phyloP scores from a whole-genome alignment of 148 eudicot genomes.

The Beta vulgaris region DNA sequence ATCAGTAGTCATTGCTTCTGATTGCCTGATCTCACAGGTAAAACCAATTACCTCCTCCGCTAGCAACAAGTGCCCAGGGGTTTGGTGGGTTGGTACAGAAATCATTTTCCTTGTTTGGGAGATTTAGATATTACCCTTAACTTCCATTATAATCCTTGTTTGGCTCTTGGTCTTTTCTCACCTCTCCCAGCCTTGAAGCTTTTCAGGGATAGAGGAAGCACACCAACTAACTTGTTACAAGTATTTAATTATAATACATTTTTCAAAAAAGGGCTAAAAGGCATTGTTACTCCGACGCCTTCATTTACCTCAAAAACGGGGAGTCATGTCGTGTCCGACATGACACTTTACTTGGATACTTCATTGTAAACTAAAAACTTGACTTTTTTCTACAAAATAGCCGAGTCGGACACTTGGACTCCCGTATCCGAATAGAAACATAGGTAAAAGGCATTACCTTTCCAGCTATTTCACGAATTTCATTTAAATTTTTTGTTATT shows the following conservation, averaged over 20 bases:
- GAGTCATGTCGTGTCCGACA: no score
- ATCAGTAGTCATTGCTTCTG: neutral
- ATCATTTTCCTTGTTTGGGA: neutral
- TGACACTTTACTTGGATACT: no score
- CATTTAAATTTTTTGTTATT: conserved; percentile 56
- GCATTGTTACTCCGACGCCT: no score
- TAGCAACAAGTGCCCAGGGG: neutral
- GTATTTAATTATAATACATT: neutral
- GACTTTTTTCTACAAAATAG: no score
- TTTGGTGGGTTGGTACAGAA: neutral
- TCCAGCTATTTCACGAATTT: conserved; percentile 70
- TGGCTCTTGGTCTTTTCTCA: neutral
- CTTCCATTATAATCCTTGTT: neutral
- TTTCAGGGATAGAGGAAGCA: neutral
- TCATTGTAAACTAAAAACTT: no score
- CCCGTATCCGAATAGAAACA: no score
- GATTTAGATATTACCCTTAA: neutral
- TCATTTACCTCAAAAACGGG: no score
- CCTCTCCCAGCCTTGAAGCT: neutral
- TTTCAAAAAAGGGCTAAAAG: no score
- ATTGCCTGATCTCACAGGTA: neutral
- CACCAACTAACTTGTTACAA: neutral
- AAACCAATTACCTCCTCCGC: neutral
- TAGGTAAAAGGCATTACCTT: conserved; percentile 43
- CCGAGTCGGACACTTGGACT: no score